A percentile compares a stretch with the other conserved stretches of the same genome.
Evolutionary conservation across 176 grass and related monocot species (phyloP).

Genomic region (Raddia distichophylla): DNA sequence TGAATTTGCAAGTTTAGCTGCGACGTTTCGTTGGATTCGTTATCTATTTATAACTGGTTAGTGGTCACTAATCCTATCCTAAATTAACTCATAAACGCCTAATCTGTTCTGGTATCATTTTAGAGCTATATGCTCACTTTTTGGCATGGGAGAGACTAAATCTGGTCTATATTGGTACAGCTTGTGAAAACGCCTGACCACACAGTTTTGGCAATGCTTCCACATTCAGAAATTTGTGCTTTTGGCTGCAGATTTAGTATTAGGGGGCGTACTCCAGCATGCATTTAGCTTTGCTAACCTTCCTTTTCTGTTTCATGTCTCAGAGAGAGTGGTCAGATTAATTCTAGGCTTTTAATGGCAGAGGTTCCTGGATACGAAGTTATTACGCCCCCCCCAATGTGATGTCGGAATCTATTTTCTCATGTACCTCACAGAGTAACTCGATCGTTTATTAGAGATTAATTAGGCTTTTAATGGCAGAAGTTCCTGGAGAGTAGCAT

Average conservation of each 20-base stretch:
- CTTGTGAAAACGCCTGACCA: not conserved
- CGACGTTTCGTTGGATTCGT: not conserved
- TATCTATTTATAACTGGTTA: not conserved
- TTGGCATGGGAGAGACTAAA: not conserved
- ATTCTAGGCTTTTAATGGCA: constrained; percentile 1
- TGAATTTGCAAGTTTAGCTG: not conserved
- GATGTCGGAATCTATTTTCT: constrained; percentile 15
- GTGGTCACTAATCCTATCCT: not conserved
- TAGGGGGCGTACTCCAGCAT: not conserved
- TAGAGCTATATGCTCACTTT: not conserved
- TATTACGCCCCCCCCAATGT: too few species aligned
- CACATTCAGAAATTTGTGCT: not conserved
- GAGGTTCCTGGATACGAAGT: constrained; percentile 3
- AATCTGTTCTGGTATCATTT: not conserved
- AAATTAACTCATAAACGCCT: not conserved
- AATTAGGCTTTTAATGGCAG: constrained; percentile 4
- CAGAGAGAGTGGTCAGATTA: not conserved
- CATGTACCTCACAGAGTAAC: not conserved
- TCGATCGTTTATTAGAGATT: not conserved
- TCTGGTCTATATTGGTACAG: constrained; percentile 1
- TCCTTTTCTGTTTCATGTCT: not conserved
- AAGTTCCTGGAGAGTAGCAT: constrained; percentile 12
- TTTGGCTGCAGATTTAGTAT: constrained; percentile 12
- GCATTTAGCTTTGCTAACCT: constrained; percentile 9
- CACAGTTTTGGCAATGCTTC: constrained; percentile 5